Evolutionary conservation across 306 rosid species (phyloP).

Genomic region (Luffa aegyptiaca): DNA sequence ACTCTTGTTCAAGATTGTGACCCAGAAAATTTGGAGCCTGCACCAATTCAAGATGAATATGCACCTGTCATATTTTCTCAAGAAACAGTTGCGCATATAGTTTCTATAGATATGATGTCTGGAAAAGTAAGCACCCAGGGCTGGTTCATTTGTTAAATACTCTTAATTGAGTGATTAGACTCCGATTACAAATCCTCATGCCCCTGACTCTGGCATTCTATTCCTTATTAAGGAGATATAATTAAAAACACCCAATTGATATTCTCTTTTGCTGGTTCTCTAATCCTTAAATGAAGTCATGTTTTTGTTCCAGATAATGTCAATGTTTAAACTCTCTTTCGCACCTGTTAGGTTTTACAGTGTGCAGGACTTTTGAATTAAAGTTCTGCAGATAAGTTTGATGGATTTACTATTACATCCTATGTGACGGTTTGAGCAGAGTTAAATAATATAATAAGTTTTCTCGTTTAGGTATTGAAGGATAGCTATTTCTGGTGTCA

Average conservation of each 20-base stretch:
- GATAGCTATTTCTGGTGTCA: neutral
- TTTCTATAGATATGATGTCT: slow-evolving; percentile 98
- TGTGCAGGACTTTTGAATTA: neutral
- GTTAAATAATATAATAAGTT: neutral
- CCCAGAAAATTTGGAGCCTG: slow-evolving; percentile 81
- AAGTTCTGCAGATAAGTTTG: neutral
- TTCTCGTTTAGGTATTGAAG: neutral
- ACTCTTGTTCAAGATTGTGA: slow-evolving; percentile 83
- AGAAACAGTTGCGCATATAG: slow-evolving; percentile 97
- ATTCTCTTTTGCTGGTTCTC: neutral
- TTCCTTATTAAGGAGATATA: neutral
- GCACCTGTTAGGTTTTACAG: neutral
- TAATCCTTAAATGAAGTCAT: neutral
- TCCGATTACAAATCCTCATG: neutral
- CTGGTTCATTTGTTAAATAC: neutral
- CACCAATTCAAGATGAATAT: slow-evolving; percentile 94
- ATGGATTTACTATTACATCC: neutral
- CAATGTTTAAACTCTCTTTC: neutral
- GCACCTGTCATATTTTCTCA: slow-evolving; percentile 98
- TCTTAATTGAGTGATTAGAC: neutral
- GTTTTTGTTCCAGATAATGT: neutral
- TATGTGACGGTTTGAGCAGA: neutral
- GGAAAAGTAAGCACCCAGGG: slow-evolving; percentile 60
- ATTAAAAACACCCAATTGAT: neutral
- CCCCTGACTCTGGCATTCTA: neutral